Percentiles rank a stretch among this genome's conserved stretches.
Conservation (phyloP, 1,284 basidiomycete species). For the Puccinia triticina region DNA sequence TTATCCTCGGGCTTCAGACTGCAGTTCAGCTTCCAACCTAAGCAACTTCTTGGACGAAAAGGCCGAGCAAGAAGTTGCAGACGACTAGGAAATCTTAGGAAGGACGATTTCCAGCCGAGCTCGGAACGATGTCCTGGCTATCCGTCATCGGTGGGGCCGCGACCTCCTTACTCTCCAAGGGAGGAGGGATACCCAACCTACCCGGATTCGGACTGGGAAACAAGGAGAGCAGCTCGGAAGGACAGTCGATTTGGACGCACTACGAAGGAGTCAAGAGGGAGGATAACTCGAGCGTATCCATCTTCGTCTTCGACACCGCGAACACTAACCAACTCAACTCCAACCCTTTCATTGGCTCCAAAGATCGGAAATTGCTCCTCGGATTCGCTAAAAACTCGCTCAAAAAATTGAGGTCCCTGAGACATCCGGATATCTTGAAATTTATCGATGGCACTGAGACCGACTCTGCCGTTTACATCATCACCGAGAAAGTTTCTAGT, state of each 20-base stretch:
- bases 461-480: slow-evolving; percentile 82
- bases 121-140: slow-evolving; percentile 44
- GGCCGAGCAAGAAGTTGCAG: no score
- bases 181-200: slow-evolving; percentile 44
- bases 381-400: slow-evolving; percentile 87
- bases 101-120: background rate
- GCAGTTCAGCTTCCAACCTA: no score
- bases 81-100: background rate
- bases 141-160: slow-evolving; percentile 48
- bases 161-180: slow-evolving; percentile 46
- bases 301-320: slow-evolving; percentile 71
- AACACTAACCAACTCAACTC: slow-evolving; percentile 58
- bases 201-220: slow-evolving; percentile 43
- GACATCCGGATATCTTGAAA: slow-evolving; percentile 93
- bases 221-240: slow-evolving; percentile 54
- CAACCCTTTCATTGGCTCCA: slow-evolving; percentile 64
- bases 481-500: slow-evolving; percentile 87
- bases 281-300: slow-evolving; percentile 77
- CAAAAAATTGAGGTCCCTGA: slow-evolving; percentile 82
- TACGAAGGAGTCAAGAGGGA: slow-evolving; percentile 63
- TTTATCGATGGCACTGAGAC: slow-evolving; percentile 92
- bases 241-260: slow-evolving; percentile 53
- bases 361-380: slow-evolving; percentile 64
- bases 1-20: no score
- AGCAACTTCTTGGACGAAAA: no score